phyloP scores from a whole-genome alignment of 106 monocot species.

The Posidonia australis region DNA sequence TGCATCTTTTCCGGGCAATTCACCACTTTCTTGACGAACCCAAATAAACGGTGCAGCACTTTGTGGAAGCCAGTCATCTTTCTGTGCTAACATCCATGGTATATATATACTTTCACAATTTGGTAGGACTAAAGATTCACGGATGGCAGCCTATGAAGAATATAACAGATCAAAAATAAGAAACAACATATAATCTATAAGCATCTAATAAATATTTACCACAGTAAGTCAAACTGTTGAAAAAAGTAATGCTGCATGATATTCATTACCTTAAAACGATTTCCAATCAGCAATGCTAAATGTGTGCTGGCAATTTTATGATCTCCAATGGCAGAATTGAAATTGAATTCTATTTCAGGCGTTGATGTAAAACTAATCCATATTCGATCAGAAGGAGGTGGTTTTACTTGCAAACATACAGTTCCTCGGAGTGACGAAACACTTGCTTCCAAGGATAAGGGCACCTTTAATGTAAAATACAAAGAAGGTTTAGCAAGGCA shows the following conservation, averaged over 20 bases:
- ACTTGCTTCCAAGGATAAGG: constrained; percentile 60
- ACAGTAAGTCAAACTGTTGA: background rate
- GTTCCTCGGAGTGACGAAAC: constrained; percentile 67
- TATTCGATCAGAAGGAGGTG: constrained; percentile 87
- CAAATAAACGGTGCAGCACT: constrained; percentile 64
- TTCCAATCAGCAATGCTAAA: constrained; percentile 51
- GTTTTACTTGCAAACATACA: constrained; percentile 58
- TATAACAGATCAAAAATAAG: background rate
- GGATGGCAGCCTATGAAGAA: constrained; percentile 57
- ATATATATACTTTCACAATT: constrained; percentile 72
- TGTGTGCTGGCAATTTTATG: constrained; percentile 60
- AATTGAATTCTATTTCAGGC: constrained; percentile 78
- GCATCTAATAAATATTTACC: background rate
- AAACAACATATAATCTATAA: background rate
- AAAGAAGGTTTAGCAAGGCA: constrained; percentile 3
- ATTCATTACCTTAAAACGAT: constrained; percentile 71
- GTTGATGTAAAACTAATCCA: constrained; percentile 85
- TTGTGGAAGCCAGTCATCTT: constrained; percentile 84
- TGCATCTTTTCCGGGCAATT: constrained; percentile 16
- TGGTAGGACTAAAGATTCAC: constrained; percentile 72
- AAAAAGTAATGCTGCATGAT: background rate
- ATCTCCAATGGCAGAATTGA: constrained; percentile 80
- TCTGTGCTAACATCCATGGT: constrained; percentile 90
- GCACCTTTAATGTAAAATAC: constrained; percentile 39
- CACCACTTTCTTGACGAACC: constrained; percentile 38